phyloP scores from a whole-genome alignment of 441 rosid species.

The Syzygium syzygioides region DNA sequence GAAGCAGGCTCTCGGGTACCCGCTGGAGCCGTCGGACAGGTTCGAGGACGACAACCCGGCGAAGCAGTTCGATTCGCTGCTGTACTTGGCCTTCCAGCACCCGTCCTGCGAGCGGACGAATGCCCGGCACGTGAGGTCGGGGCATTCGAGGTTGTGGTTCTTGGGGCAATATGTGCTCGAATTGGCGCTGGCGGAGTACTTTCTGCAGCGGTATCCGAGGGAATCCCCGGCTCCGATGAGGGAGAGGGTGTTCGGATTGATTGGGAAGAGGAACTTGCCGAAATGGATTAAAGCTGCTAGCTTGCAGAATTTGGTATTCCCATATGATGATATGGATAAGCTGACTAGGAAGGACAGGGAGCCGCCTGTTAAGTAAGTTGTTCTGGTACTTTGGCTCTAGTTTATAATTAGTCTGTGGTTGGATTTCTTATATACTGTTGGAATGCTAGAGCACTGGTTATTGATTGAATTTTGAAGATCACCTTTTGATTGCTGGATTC shows the following conservation, averaged over 20 bases:
- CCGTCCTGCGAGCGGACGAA: constrained; percentile 80
- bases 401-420: not conserved
- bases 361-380: constrained; percentile 86
- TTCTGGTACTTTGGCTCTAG: constrained; percentile 5
- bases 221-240: constrained; percentile 86
- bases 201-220: constrained; percentile 91
- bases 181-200: constrained; percentile 69
- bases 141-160: constrained; percentile 78
- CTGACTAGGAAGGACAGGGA: constrained; percentile 68
- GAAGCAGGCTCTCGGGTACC: constrained; percentile 88
- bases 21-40: constrained; percentile 55
- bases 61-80: constrained; percentile 78
- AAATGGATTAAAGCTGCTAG: constrained; percentile 86
- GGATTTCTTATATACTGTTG: not conserved
- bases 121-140: constrained; percentile 74
- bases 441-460: not conserved
- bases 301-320: constrained; percentile 84
- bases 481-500: not conserved
- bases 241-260: constrained; percentile 87
- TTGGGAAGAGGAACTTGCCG: constrained; percentile 86
- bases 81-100: constrained; percentile 87
- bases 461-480: not conserved
- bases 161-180: constrained; percentile 93
- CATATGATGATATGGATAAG: constrained; percentile 85
- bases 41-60: constrained; percentile 87